Evolutionary conservation across 129 eudicot species (phyloP), one percentile per base, ranked within the genome.

Genomic region (Oenanthe sinensis): DNA sequence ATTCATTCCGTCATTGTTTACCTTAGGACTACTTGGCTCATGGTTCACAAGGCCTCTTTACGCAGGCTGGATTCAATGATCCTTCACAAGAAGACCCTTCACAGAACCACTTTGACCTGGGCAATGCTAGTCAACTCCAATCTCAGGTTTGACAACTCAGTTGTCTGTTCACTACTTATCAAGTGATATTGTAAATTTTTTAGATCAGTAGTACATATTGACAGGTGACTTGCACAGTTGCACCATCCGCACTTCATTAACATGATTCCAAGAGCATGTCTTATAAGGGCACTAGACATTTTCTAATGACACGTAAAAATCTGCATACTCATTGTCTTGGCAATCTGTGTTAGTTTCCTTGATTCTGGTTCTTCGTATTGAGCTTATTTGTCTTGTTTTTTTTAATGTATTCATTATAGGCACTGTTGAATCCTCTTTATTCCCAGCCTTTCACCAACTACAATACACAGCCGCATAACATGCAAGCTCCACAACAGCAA

Each of bases 11-110:
- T 67, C 40, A 26, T 63, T 83, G 48, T 13, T 58, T 39, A 10
- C 79, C 15, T 17, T 85, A 90, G 98, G 98, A 93, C 79, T 93
- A 93, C 81, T 86, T 93, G 94, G 91, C 88, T 43, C 98, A 90
- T 86, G 97, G 97, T 74, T 90, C 98, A 13, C 98, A 93, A 81
- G 97, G 97, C 52, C 86, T 93, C 54, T 93, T 90, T 84, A 93
- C 98, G 36, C 98, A 93, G 77, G 92, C 86, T 15, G 89, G 94
- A 62, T 93, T 85, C 69, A 89, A 78, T 77, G 98, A 93, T 79
- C 92, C 89, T 33, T 87, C 96, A 47, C 98, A 90, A 78, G 98
- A 91, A 19, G 98, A 93, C 78, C 79, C 87, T 81, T 85, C 93
- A 11, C 98, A 90, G 82, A 77, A 83, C 79, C 97, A 93, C 83